Evolutionary conservation across 169 alveolate species (phyloP), one percentile per base, ranked within the genome.

Genomic region (Plasmodium vinckei): DNA sequence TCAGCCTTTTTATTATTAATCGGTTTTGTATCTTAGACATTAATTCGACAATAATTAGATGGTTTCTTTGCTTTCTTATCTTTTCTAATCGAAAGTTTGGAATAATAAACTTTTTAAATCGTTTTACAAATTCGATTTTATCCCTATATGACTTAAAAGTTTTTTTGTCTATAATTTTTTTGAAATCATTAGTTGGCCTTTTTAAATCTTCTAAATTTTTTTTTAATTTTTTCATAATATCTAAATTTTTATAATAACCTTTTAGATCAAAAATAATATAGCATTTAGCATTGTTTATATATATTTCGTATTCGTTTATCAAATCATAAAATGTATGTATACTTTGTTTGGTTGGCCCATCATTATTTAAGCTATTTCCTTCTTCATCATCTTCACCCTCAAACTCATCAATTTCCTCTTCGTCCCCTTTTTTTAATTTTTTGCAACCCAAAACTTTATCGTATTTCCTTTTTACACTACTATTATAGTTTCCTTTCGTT

Each of bases 1-100:
- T 42, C 25, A 73, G 25, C 46, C 87, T 73, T 73, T 73, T 73
- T 42, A 73, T 73, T 59, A 73, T 73, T 73, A 73, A 73, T 15
- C 87, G 59, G 53, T 73, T 73, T 73, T 73, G 87, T 73, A 73
- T 33, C 72, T 73, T 73, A 44, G 87, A 73, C 87, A 73, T 73
- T 59, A 73, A 60, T 53, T 73, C 87, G n/a, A 73, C 57, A 51
- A 73, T 73, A 73, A 73, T 60, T 73, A 73, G 61, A 46, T 73
- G 87, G 49, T 73, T 73, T 27, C 87, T 73, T 27, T 73, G 87
- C 25, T 73, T 73, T 60, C 87, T 73, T 51, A 73, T 73, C 44
- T 73, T 73, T 73, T 73, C 87, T 59, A 73, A 39, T 73, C 87
- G 59, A 73, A 73, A 73, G 61, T 44, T 73, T 59, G 87, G 87